A percentile compares a stretch with the other conserved stretches of the same genome.
phyloP scores from a whole-genome alignment of 129 eudicot species.

The carrot (Daucus carota) region DH1_v3.0 NC_030387.2:4974001-4974500 shows the following conservation, averaged over 20 bases:
- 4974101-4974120: conserved; percentile 56
- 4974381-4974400: conserved; percentile 76
- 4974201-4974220: conserved; percentile 21
- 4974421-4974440: conserved; percentile 71
- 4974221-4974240: conserved; percentile 27
- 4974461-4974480: conserved; percentile 52
- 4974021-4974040: conserved; percentile 60
- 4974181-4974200: conserved; percentile 48
- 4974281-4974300: conserved; percentile 47
- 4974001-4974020: conserved; percentile 48
- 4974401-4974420: conserved; percentile 78
- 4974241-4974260: conserved; percentile 55
- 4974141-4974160: conserved; percentile 49
- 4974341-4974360: conserved; percentile 84
- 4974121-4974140: conserved; percentile 37
- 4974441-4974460: conserved; percentile 64
- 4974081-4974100: conserved; percentile 65
- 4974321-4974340: conserved; percentile 68
- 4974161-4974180: conserved; percentile 67
- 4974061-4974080: conserved; percentile 70
- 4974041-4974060: conserved; percentile 82
- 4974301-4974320: conserved; percentile 60
- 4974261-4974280: conserved; percentile 54
- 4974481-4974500: conserved; percentile 18
- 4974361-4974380: conserved; percentile 84